These are phyloP conservation scores for Melaleuca alternifolia DNA, from an alignment of 345 rosid species.

Conservation along the genomic window DNA sequence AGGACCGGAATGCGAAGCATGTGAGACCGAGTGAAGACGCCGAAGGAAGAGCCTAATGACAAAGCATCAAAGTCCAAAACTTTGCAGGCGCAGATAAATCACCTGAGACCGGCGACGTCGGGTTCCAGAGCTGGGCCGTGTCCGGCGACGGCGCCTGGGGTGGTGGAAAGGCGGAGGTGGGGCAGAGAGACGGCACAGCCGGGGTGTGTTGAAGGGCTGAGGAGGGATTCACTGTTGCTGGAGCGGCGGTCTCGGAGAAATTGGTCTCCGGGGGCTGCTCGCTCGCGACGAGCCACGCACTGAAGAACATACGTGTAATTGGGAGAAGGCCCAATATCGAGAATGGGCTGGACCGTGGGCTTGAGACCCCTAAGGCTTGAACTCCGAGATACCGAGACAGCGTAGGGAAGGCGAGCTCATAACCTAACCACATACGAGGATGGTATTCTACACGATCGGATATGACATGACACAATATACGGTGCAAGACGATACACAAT, in stretches of 20 bases:
- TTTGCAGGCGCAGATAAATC: not conserved
- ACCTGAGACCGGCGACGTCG: not conserved
- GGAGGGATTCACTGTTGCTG: not conserved
- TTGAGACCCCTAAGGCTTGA: not conserved
- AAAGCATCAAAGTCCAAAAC: not conserved
- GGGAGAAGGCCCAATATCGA: not conserved
- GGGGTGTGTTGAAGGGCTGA: not conserved
- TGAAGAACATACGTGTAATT: not conserved
- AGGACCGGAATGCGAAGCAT: not conserved
- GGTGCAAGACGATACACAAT: not conserved
- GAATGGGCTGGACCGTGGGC: not conserved
- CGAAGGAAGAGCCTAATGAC: not conserved
- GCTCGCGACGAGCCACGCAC: not conserved
- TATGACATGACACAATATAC: not conserved
- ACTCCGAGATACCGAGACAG: not conserved
- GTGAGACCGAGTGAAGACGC: not conserved
- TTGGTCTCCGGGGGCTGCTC: not conserved
- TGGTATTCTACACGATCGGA: not conserved
- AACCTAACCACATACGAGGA: too few relatives aligned
- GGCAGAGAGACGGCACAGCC: not conserved
- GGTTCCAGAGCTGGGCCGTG: not conserved
- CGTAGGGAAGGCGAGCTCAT: not conserved
- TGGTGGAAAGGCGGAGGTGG: not conserved
- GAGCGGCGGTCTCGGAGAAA: not conserved
- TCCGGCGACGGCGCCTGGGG: not conserved